Percentiles rank a stretch among this genome's conserved stretches.
These are phyloP conservation scores for Nothophoma quercina DNA, from an alignment of 2,329 filamentous ascomycete species.

Conservation along the genomic window DNA sequence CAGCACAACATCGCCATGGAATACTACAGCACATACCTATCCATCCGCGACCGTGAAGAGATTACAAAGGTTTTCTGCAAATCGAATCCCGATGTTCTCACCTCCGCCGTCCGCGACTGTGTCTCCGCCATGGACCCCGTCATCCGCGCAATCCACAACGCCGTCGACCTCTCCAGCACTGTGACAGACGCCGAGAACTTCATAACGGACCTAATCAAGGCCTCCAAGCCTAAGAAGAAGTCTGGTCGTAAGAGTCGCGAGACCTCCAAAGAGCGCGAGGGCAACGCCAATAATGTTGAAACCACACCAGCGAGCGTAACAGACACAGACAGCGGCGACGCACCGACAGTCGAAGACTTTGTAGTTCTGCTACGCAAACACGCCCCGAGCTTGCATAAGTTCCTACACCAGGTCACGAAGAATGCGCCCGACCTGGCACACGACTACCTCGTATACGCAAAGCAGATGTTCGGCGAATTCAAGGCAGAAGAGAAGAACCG, in stretches of 20 bases:
- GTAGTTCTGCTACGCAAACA: slow-evolving; percentile 72
- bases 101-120: slow-evolving; percentile 68
- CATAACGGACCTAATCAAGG: slow-evolving; percentile 73
- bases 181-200: slow-evolving; percentile 73
- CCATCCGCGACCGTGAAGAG: slow-evolving; percentile 75
- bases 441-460: slow-evolving; percentile 68
- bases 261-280: slow-evolving; percentile 30
- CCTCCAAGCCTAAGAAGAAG: slow-evolving; percentile 50
- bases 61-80: slow-evolving; percentile 73
- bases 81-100: slow-evolving; percentile 75
- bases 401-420: slow-evolving; percentile 72
- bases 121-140: slow-evolving; percentile 77
- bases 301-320: slow-evolving; percentile 33
- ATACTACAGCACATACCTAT: slow-evolving; percentile 75
- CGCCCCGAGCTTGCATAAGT: slow-evolving; percentile 69
- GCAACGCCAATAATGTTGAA: slow-evolving; percentile 19
- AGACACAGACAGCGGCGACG: slow-evolving; percentile 30
- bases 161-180: slow-evolving; percentile 74
- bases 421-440: slow-evolving; percentile 71
- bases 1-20: slow-evolving; percentile 72
- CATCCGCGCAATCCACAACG: slow-evolving; percentile 74
- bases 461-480: slow-evolving; percentile 66
- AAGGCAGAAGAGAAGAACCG: slow-evolving; percentile 37
- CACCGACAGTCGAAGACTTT: slow-evolving; percentile 74
- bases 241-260: slow-evolving; percentile 33